Conservation (phyloP, 805 yeast genomes). For the Candida argentea region DNA sequence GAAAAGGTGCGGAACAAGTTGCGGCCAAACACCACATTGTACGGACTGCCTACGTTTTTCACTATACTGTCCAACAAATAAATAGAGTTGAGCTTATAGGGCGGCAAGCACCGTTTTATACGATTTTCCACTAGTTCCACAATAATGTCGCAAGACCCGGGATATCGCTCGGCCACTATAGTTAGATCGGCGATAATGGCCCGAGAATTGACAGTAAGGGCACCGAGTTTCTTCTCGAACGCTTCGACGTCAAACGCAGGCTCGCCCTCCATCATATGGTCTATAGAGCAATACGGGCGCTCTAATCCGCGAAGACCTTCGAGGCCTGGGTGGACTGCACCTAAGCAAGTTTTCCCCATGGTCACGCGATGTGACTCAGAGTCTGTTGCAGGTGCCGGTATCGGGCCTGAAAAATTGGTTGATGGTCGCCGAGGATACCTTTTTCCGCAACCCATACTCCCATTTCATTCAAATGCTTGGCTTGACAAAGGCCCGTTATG, state of each 20-base stretch:
- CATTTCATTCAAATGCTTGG: too few species aligned
- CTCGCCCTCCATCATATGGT: too few species aligned
- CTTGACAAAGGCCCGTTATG: too few species aligned
- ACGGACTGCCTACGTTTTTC: conserved; percentile 35
- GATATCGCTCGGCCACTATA: conserved; percentile 22
- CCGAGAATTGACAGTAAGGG: conserved; percentile 27
- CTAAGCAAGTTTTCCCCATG: too few species aligned
- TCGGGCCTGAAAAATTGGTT: too few species aligned
- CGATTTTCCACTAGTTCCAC: conserved; percentile 25
- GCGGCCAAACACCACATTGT: conserved; percentile 26
- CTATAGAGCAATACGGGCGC: too few species aligned
- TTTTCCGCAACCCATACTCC: too few species aligned
- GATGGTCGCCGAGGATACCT: too few species aligned
- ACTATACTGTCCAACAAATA: conserved; percentile 33
- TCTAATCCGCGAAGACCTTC: too few species aligned
- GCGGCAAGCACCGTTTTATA: conserved; percentile 27
- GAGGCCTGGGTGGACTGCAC: too few species aligned
- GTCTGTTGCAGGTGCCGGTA: too few species aligned
- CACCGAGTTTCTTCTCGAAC: conserved; percentile 20
- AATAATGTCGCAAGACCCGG: conserved; percentile 23
- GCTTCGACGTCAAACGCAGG: not conserved
- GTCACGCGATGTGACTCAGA: too few species aligned
- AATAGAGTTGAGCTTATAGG: conserved; percentile 22
- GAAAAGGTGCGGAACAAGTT: conserved; percentile 26
- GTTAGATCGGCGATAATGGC: conserved; percentile 31